Base-by-base conservation (phyloP, 768 basidiomycete genomes). In the Suillus decipiens region DNA sequence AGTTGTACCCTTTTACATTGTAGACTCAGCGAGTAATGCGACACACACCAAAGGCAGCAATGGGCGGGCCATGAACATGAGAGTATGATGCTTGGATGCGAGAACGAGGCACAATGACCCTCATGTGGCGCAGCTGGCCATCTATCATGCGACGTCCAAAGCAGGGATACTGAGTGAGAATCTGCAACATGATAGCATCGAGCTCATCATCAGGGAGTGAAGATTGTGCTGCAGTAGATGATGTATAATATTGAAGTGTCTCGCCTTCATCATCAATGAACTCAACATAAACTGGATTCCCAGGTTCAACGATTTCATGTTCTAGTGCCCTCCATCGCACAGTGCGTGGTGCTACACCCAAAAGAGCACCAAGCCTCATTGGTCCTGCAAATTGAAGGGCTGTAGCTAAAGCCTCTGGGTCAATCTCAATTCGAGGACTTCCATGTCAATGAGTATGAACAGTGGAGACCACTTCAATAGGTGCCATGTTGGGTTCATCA, bases 1-100 rank as follows among this genome's bases (percentile, higher is more conserved):
- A 73, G 63, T 80, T 79, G 2, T 69, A 70, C 0, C 76, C 76
- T 5, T 73, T 65, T 5, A 80, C 79, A 3, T 60, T 61, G 63
- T 81, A 81, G 2, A 64, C 67, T 36, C 65, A 36, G 5, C 74
- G 63, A 15, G 67, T 47, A 33, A 78, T 77, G 11, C 60, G 43
- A 5, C 68, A 69, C 2, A 39, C 55, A 28, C 71, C 71, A 69
- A 78, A 76, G 12, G 47, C 47, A 48, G 47, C 22, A 2, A 48
- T 22, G 11, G 47, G 47, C 0, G 47, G 47, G 12, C 47, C 47
- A 48, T 48, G 47, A 14, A 48, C 22, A 12, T 2, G 12, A 24
- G 47, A 14, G 5, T 48, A 48, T 14, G 22, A 48, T 24, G 47
- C 22, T 48, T 48, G 47, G 5, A 48, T 48, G 6, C 22, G 22